These are phyloP conservation scores for Ilyonectria sp. DNA, from an alignment of 2,329 filamentous ascomycete species.

Conservation along the genomic window DNA sequence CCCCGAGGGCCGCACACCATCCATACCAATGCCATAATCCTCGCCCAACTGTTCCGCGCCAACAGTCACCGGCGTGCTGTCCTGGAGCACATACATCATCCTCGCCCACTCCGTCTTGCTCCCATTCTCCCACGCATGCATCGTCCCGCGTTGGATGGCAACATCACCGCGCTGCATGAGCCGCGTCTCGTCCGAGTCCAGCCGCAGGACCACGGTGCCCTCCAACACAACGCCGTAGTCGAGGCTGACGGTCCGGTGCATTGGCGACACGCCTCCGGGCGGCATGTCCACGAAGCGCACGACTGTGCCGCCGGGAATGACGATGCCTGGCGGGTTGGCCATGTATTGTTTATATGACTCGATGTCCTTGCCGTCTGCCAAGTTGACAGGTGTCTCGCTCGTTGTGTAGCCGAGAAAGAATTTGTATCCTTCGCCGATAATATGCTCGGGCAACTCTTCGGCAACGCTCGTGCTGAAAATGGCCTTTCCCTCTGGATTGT, in stretches of 20 bases:
- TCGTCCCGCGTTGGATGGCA: slow-evolving; percentile 69
- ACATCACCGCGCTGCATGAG: slow-evolving; percentile 65
- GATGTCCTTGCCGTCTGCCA: slow-evolving; percentile 33
- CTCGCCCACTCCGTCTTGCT: slow-evolving; percentile 61
- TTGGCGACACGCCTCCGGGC: slow-evolving; percentile 47
- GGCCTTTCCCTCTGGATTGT: slow-evolving; percentile 36
- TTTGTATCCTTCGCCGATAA: slow-evolving; percentile 27
- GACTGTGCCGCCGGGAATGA: slow-evolving; percentile 56
- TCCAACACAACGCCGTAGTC: slow-evolving; percentile 71
- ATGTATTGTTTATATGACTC: slow-evolving; percentile 31
- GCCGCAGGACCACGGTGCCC: slow-evolving; percentile 66
- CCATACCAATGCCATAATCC: slow-evolving; percentile 33
- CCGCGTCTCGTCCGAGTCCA: slow-evolving; percentile 64
- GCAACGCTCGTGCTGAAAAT: slow-evolving; percentile 37
- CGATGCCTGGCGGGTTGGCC: slow-evolving; percentile 41
- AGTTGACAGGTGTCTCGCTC: slow-evolving; percentile 26
- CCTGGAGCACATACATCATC: slow-evolving; percentile 59
- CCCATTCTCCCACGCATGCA: slow-evolving; percentile 68
- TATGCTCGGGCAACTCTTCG: slow-evolving; percentile 28
- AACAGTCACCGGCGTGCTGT: neutral
- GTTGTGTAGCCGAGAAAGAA: slow-evolving; percentile 42
- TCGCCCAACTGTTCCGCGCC: slow-evolving; percentile 27
- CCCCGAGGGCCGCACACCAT: slow-evolving; percentile 26
- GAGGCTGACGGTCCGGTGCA: slow-evolving; percentile 66
- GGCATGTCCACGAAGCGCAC: slow-evolving; percentile 65